These are phyloP conservation scores for Cocos nucifera DNA, from an alignment of 176 grass and related monocot species.

Conservation along the genomic window DNA sequence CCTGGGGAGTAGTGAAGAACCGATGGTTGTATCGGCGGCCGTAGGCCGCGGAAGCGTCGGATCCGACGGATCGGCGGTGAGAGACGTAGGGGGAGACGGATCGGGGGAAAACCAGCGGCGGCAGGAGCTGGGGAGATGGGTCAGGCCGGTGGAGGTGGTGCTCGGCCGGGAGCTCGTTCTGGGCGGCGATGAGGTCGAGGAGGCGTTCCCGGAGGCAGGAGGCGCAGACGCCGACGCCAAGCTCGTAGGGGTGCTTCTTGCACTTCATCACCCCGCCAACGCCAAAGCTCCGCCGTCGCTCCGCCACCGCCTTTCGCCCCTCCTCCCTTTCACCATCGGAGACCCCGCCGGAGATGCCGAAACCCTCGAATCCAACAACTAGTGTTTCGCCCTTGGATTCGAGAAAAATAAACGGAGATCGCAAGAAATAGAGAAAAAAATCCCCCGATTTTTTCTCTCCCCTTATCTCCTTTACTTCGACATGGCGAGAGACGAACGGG, in stretches of 20 bases:
- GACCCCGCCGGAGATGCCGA: no score
- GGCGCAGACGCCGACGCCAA: constrained; percentile 72
- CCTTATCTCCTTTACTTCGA: no score
- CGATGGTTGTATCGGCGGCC: background rate
- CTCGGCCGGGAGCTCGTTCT: constrained; percentile 41
- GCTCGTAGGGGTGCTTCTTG: constrained; percentile 60
- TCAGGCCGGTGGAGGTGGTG: background rate
- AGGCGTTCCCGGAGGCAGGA: constrained; percentile 90
- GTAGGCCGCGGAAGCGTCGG: constrained; percentile 21
- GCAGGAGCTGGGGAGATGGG: constrained; percentile 30
- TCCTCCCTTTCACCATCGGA: constrained; percentile 1
- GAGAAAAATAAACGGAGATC: no score
- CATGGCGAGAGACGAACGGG: no score
- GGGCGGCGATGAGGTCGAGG: constrained; percentile 44
- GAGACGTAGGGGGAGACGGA: constrained; percentile 30
- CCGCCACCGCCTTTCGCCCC: constrained; percentile 1
- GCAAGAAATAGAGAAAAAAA: no score
- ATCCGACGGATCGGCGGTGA: constrained; percentile 3
- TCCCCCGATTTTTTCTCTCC: no score
- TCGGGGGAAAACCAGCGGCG: constrained; percentile 14
- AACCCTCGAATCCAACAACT: no score
- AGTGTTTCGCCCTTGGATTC: no score
- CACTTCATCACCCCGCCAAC: constrained; percentile 60
- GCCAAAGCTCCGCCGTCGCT: background rate
- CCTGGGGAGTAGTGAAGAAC: no score